A percentile compares a stretch with the other conserved stretches of the same genome.
These are phyloP conservation scores for Tolypocladium amazonense DNA, from an alignment of 2,329 filamentous ascomycete genomes.

Conservation along the genomic window DNA sequence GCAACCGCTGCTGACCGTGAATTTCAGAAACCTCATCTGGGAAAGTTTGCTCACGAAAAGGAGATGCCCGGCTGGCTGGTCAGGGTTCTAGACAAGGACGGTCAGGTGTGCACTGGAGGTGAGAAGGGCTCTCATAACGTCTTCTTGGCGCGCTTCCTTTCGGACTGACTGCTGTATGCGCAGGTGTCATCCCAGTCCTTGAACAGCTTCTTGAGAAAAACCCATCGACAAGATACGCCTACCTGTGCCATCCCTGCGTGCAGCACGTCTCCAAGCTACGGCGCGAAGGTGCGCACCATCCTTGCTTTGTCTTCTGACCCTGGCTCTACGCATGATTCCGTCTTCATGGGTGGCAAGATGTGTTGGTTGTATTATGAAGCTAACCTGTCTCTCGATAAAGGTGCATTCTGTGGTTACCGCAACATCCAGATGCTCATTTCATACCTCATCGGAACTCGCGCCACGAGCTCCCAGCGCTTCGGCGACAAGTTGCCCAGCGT, in stretches of 20 bases:
- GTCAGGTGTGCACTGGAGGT: constrained; percentile 44
- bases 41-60: constrained; percentile 61
- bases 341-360: not conserved
- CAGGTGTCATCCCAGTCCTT: constrained; percentile 51
- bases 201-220: constrained; percentile 55
- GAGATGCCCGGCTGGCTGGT: constrained; percentile 64
- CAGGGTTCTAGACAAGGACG: constrained; percentile 48
- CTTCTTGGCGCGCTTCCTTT: not conserved
- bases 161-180: constrained; percentile 5
- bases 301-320: not conserved
- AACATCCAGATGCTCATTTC: constrained; percentile 90
- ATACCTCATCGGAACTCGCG: constrained; percentile 54
- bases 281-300: constrained; percentile 47
- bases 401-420: constrained; percentile 88
- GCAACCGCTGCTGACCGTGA: not conserved
- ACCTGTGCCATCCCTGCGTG: constrained; percentile 66
- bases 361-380: not conserved
- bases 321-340: not conserved
- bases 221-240: constrained; percentile 52
- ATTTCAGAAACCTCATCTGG: constrained; percentile 49
- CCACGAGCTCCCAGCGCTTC: constrained; percentile 50
- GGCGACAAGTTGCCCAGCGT: constrained; percentile 58
- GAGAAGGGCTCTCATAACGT: constrained; percentile 6
- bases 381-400: constrained; percentile 23
- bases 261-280: constrained; percentile 73